These are phyloP conservation scores for Eimeria acervulina DNA, from an alignment of 169 alveolate species.

Conservation along the genomic window DNA sequence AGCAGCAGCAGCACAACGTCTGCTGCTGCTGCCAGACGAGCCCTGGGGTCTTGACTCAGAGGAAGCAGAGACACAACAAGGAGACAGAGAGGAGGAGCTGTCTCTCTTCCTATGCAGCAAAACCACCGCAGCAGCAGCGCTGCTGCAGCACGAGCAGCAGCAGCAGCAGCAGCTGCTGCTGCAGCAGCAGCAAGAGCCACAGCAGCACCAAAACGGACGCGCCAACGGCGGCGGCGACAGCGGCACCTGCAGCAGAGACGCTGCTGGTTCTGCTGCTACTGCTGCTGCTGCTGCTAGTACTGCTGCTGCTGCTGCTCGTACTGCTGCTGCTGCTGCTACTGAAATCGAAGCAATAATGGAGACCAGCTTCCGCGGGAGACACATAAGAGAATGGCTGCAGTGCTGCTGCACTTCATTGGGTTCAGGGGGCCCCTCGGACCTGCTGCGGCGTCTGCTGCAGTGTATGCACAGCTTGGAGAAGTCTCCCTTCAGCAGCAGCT, in stretches of 20 bases:
- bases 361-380: not conserved
- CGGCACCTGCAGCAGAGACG: slow-evolving; percentile 5
- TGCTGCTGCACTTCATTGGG: slow-evolving; percentile 22
- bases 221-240: slow-evolving; percentile 33
- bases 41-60: not conserved
- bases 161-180: not conserved
- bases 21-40: slow-evolving; percentile 30
- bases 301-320: not conserved
- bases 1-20: not conserved
- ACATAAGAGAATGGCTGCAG: slow-evolving; percentile 3
- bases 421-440: slow-evolving; percentile 23
- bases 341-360: not conserved
- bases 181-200: not conserved
- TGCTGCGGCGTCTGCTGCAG: slow-evolving; percentile 25
- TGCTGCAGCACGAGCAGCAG: slow-evolving; percentile 33
- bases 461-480: slow-evolving; percentile 24
- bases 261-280: not conserved
- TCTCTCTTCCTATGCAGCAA: not conserved
- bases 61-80: not conserved
- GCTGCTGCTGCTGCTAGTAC: not conserved
- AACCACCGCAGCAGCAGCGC: not conserved
- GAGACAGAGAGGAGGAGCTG: not conserved
- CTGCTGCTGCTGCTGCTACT: not conserved
- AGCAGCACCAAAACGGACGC: not conserved
- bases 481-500: slow-evolving; percentile 45